Base-by-base conservation (phyloP, 2,329 filamentous ascomycete species). In the Colletotrichum melonis region DNA sequence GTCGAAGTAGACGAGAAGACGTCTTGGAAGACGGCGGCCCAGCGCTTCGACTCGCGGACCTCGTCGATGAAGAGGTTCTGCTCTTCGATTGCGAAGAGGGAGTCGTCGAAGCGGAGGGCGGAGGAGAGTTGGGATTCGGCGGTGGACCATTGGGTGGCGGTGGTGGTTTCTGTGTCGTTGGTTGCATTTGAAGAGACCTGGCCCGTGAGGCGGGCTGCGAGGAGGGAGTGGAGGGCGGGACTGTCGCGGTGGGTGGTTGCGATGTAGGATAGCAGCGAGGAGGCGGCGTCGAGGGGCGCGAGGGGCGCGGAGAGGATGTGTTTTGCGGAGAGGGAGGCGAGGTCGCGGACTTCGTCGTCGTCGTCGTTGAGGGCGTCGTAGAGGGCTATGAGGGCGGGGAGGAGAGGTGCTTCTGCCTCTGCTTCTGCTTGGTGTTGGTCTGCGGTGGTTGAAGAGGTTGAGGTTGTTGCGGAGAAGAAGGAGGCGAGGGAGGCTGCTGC, bases 11-110 rank as follows among this genome's bases (percentile, higher is more conserved):
- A 14, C n/a, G 16, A 4, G 62, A 32, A 46, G 66, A 54, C 32
- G 57, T 63, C 22, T 46, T 62, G 70, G 35, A 93, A 83, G 3
- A 90, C 84, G 19, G 80, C 81, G 0, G 87, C 83, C 95, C 95
- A 98, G n/a, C 91, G 81, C 22, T 87, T 83, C 4, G 91, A 87
- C 81, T 98, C 95, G 60, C 91, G 87, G 6, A 94, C 90, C 76
- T 95, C 92, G 80, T 98, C 96, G 63, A 96, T 86, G 81, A 94
- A 98, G n/a, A 98, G 87, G 80, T 99, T 99, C 80, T 97, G 95
- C 80, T 97, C 95, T 82, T 99, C 97, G 69, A 95, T 88, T 0
- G 90, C 92, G 80, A 99, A 99, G 0, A 99, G 88, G 4, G 92
- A 87, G 75, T 91, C 89, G 78, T 94, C 89, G 76, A 88, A 85